Evolutionary conservation across 345 rosid species (phyloP).

Genomic region (Aegle marmelos): DNA sequence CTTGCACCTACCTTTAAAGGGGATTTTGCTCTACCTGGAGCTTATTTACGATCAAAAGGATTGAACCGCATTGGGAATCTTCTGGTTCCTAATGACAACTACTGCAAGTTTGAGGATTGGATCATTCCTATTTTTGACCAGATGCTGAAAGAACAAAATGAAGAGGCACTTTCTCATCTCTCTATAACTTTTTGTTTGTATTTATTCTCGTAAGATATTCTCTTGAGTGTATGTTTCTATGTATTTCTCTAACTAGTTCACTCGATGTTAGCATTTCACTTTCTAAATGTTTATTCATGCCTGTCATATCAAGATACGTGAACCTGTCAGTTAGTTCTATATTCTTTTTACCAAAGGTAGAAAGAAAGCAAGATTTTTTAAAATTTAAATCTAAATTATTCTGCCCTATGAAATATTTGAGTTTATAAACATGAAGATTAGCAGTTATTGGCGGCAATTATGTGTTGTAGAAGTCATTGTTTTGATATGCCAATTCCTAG

Average conservation of each 20-base stretch:
- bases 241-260: not conserved
- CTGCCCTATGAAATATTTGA: not conserved
- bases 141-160: slow-evolving; percentile 86
- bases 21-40: slow-evolving; percentile 80
- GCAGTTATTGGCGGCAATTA: not conserved
- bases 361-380: not conserved
- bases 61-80: slow-evolving; percentile 91
- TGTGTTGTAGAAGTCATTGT: not conserved
- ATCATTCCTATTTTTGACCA: slow-evolving; percentile 82
- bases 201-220: not conserved
- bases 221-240: not conserved
- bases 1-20: slow-evolving; percentile 93
- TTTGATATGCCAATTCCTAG: not conserved
- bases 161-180: slow-evolving; percentile 50
- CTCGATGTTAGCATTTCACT: not conserved
- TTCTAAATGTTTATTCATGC: not conserved
- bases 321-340: not conserved
- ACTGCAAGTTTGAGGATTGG: slow-evolving; percentile 99
- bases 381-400: not conserved
- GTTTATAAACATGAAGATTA: not conserved
- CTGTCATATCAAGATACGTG: not conserved
- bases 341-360: not conserved
- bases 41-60: slow-evolving; percentile 72
- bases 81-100: slow-evolving; percentile 90
- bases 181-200: not conserved